Percentiles rank a stretch among this genome's conserved stretches.
phyloP scores from a whole-genome alignment of 2,329 filamentous ascomycete genomes.

The Penicillium expansum region DNA sequence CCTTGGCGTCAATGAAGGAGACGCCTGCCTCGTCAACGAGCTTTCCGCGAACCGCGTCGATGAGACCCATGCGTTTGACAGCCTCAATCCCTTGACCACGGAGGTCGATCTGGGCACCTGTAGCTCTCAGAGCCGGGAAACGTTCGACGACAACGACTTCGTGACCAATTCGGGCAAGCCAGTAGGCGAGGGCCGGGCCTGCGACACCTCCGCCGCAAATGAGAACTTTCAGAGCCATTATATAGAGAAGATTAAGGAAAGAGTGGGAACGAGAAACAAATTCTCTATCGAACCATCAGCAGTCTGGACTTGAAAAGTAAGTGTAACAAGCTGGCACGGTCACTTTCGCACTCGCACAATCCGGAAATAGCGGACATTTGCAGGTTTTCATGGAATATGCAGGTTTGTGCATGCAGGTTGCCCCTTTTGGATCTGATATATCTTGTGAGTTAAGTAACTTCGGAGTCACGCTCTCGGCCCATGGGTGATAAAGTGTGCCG shows the following conservation, averaged over 20 bases:
- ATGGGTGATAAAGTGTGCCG: background rate
- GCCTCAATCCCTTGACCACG: constrained; percentile 52
- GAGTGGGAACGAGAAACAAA: too few relatives aligned
- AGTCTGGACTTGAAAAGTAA: background rate
- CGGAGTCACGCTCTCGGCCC: background rate
- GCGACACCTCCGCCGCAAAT: constrained; percentile 46
- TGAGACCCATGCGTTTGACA: constrained; percentile 53
- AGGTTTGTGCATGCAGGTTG: background rate
- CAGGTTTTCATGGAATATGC: background rate
- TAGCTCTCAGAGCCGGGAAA: constrained; percentile 41
- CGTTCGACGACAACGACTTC: constrained; percentile 46
- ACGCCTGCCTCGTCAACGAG: constrained; percentile 50
- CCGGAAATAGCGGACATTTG: background rate
- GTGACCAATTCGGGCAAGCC: constrained; percentile 43
- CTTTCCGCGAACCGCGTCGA: constrained; percentile 40
- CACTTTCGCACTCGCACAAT: background rate
- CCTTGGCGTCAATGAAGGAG: constrained; percentile 44
- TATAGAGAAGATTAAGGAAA: constrained; percentile 23
- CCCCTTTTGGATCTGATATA: background rate
- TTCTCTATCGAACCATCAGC: background rate
- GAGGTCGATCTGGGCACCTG: constrained; percentile 56
- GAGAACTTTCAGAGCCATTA: constrained; percentile 44
- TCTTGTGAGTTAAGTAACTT: background rate
- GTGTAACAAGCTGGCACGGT: background rate
- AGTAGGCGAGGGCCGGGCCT: constrained; percentile 49